Base-by-base conservation (phyloP, 2,329 filamentous ascomycete species). In the Colletotrichum endophyticum region DNA sequence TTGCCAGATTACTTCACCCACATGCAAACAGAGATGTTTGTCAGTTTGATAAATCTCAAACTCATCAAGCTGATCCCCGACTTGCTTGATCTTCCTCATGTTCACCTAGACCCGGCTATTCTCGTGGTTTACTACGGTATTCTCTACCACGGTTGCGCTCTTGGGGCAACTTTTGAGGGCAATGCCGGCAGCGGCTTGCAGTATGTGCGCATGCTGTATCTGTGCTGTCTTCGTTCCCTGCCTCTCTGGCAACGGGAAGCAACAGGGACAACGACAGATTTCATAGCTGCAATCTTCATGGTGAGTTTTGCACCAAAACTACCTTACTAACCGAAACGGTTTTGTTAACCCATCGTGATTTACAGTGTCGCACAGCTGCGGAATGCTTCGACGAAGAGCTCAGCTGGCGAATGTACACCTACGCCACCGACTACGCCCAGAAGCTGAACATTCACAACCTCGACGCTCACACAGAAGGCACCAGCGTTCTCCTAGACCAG, bases 321-420 rank as follows among this genome's bases (percentile, higher is more conserved):
- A 16, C 2, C 6, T 13, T 27, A 16, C 3, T 1, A 7, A 25
- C 6, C 3, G 5, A n/a, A 12, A n/a, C 2, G 27, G 9, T 19
- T 19, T 6, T 7, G 3, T 28, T 22, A 6, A 5, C 2, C 13
- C 3, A 12, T 4, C 4, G 6, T 25, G 0, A 12, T n/a, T 8
- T 12, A 25, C 15, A 73, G 81, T 81, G 79, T 13, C 82, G 81
- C 9, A 74, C 83, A 8, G 80, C 82, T 8, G 81, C 80, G 8
- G 81, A 82, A 12, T 82, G 77, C 34, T 83, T 84, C n/a, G 83
- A 84, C 39, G 81, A 84, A 19, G 82, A 83, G 11, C 74, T 84
- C 3, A 79, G 80, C 19, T 84, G 82, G 82, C 78, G 76, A 22
- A 82, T 83, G 77, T 81, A 83, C 70, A 81, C 81, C 13, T 78